Evolutionary conservation across 2,329 filamentous ascomycete genomes (phyloP).

Genomic region (Penicillium janthinellum): DNA sequence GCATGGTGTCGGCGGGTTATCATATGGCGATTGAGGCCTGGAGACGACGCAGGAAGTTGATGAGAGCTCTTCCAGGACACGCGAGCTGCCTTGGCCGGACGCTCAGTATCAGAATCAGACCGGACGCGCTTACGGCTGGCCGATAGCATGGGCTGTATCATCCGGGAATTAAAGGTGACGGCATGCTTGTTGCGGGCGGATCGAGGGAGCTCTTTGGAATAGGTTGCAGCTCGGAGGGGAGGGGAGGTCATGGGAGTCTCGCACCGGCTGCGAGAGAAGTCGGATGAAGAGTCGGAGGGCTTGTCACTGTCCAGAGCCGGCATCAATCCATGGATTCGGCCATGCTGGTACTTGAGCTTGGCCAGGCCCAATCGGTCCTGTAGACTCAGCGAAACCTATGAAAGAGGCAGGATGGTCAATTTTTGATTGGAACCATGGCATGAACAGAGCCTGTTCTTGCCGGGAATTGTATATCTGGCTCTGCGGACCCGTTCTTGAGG

Average conservation of each 20-base stretch:
- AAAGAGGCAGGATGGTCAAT: constrained; percentile 10
- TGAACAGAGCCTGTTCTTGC: neutral
- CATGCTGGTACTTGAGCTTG: constrained; percentile 95
- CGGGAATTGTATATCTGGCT: neutral
- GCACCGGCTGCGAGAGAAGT: constrained; percentile 65
- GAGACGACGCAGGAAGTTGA: constrained; percentile 81
- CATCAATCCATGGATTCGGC: constrained; percentile 79
- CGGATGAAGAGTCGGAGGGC: constrained; percentile 84
- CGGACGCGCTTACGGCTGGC: constrained; percentile 70
- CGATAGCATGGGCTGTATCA: constrained; percentile 49
- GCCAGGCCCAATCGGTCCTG: constrained; percentile 93
- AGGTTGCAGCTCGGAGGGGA: constrained; percentile 77
- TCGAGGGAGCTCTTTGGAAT: constrained; percentile 78
- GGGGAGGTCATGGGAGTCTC: constrained; percentile 70
- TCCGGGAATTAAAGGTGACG: constrained; percentile 45
- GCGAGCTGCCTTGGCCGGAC: constrained; percentile 61
- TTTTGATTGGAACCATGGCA: neutral
- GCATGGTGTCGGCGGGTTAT: constrained; percentile 74
- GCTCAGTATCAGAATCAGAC: constrained; percentile 59
- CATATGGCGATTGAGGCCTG: constrained; percentile 74
- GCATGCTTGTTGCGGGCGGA: constrained; percentile 47
- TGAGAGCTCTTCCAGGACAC: constrained; percentile 75
- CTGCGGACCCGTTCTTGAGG: neutral
- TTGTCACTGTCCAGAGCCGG: constrained; percentile 78
- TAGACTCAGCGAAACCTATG: constrained; percentile 85